phyloP scores from a whole-genome alignment of 768 basidiomycete species.

The Lyophyllum shimeji region DNA sequence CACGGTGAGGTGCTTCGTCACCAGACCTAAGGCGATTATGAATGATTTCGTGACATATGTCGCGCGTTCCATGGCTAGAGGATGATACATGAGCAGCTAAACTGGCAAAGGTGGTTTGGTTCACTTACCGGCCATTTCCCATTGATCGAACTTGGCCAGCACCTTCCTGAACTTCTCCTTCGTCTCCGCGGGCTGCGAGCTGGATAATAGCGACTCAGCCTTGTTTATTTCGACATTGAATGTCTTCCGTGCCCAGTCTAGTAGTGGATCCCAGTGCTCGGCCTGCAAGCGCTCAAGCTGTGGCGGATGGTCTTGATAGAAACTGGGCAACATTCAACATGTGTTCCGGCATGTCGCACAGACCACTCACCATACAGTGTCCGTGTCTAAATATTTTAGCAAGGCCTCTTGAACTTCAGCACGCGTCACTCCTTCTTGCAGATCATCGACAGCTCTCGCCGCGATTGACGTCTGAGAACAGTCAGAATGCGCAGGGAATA shows the following conservation, averaged over 20 bases:
- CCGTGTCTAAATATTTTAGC: conserved; percentile 88
- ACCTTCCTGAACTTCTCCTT: conserved; percentile 56
- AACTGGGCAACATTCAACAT: conserved; percentile 44
- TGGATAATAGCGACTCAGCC: conserved; percentile 70
- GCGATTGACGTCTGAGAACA: conserved; percentile 78
- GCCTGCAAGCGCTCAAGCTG: conserved; percentile 76
- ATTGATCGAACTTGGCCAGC: conserved; percentile 67
- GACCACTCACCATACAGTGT: conserved; percentile 76
- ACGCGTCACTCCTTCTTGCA: conserved; percentile 56
- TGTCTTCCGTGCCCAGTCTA: conserved; percentile 71
- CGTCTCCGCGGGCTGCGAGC: conserved; percentile 69
- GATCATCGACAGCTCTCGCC: conserved; percentile 84
- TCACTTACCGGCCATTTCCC: conserved; percentile 84
- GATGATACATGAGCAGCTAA: not conserved
- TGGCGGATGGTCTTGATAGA: conserved; percentile 77
- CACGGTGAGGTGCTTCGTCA: conserved; percentile 70
- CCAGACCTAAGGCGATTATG: conserved; percentile 82
- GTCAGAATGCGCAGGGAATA: conserved; percentile 4
- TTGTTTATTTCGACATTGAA: conserved; percentile 68
- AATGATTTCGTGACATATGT: conserved; percentile 91
- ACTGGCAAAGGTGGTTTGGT: not conserved
- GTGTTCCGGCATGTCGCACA: not conserved
- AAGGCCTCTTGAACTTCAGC: conserved; percentile 65
- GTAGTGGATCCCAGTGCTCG: conserved; percentile 85
- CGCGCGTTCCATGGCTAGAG: conserved; percentile 84